Conservation (phyloP, 164 flowering plant species). For the Vitis rupestris region DNA sequence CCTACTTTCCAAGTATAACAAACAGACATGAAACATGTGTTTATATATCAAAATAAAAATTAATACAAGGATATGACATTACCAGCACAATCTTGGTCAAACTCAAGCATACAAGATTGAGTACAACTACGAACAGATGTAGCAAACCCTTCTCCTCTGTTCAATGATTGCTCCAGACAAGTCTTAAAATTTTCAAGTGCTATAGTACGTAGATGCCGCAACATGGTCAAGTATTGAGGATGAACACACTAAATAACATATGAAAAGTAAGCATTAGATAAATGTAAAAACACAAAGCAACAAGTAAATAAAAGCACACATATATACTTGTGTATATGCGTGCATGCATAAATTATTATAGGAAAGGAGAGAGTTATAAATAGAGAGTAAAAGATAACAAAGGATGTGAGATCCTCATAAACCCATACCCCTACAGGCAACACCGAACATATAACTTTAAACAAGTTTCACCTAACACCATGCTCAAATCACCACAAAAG, state of each 20-base stretch:
- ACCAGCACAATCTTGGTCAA: slow-evolving; percentile 68
- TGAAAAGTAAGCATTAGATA: not conserved
- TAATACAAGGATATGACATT: not conserved
- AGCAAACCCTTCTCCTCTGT: slow-evolving; percentile 59
- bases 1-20: not conserved
- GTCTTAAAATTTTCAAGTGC: slow-evolving; percentile 44
- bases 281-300: slow-evolving; percentile 7
- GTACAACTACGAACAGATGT: slow-evolving; percentile 42
- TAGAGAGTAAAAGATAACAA: no score
- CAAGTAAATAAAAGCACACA: not conserved
- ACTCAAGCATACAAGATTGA: slow-evolving; percentile 40
- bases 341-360: no score
- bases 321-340: no score
- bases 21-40: not conserved
- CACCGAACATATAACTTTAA: no score
- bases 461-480: no score
- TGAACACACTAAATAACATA: slow-evolving; percentile 38
- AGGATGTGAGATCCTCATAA: no score
- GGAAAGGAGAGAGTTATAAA: no score
- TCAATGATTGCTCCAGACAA: slow-evolving; percentile 36
- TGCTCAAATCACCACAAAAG: no score
- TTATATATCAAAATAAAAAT: not conserved
- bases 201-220: slow-evolving; percentile 54
- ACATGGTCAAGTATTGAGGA: slow-evolving; percentile 47
- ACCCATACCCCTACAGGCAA: no score